Base-by-base conservation (phyloP, 306 rosid species). In the Cucumis cinereus region DNA sequence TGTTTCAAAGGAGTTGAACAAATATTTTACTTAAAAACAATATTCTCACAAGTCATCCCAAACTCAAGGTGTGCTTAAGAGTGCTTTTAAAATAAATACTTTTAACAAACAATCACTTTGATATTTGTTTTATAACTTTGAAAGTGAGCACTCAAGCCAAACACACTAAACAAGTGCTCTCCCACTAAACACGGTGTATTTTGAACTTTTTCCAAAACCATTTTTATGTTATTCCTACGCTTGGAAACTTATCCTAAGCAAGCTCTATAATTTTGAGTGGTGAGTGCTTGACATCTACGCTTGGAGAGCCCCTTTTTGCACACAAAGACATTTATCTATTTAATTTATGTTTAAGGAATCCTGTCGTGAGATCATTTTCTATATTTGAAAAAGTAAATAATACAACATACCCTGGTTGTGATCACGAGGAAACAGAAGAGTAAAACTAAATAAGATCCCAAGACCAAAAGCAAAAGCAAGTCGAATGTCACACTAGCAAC, bases 401-500 rank as follows among this genome's bases (percentile, higher is more conserved):
- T 14, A 70, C 45, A 73, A 38, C 59, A 73, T 88, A 88, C 92
- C 89, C 92, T 84, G 10, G 92, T 88, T 72, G 89, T 84, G 87
- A 86, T 86, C 72, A 86, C 86, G 70, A 88, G 89, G 81, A 88
- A 86, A 80, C 88, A 86, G 88, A 88, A 88, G 76, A 88, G 88
- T 41, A 88, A 79, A 38, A 88, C 85, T 82, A 88, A 83, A 78
- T 88, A 88, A 2, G 92, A 86, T 60, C 92, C 92, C 83, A 88
- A 57, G n/a, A 79, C 89, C 59, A 95, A 88, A 86, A 95, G 98
- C 86, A 95, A 85, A 83, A 90, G 87, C 84, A 95, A 88, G 88
- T 95, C 99, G 45, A 95, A 95, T 59, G 99, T 90, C 79, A 95
- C 98, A 66, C 98, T 92, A 40, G 97, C 99, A 67, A 95, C 98